phyloP scores from a whole-genome alignment of 106 monocot genomes.

The Phalaenopsis equestris region DNA sequence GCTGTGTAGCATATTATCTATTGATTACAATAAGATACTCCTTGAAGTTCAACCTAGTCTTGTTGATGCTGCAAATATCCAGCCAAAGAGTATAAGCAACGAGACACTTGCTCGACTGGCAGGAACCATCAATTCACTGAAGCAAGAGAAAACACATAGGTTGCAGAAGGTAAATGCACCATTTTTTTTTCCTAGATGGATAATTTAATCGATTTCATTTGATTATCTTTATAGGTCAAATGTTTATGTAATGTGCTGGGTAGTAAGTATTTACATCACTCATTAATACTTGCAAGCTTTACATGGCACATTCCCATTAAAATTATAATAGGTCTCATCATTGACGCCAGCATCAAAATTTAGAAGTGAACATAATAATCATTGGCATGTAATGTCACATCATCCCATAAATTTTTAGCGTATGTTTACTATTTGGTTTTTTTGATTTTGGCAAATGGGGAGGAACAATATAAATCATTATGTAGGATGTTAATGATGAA shows the following conservation, averaged over 20 bases:
- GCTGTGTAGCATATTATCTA: slow-evolving; percentile 41
- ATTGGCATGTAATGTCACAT: too few relatives aligned
- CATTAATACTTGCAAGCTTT: background rate
- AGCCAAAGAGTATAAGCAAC: slow-evolving; percentile 67
- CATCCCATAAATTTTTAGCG: too few relatives aligned
- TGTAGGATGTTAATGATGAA: too few relatives aligned
- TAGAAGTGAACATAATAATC: too few relatives aligned
- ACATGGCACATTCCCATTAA: background rate
- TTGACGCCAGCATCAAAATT: background rate
- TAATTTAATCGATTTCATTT: slow-evolving; percentile 1
- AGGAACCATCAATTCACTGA: slow-evolving; percentile 43
- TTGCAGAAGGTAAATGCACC: slow-evolving; percentile 52
- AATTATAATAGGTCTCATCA: background rate
- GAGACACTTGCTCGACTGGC: slow-evolving; percentile 51
- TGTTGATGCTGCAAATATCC: slow-evolving; percentile 20
- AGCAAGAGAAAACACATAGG: slow-evolving; percentile 63
- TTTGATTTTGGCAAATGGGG: too few relatives aligned
- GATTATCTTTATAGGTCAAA: background rate
- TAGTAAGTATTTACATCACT: background rate
- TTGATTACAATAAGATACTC: slow-evolving; percentile 47
- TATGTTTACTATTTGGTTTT: too few relatives aligned
- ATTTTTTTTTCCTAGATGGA: background rate
- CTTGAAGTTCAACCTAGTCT: slow-evolving; percentile 60
- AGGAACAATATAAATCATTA: too few relatives aligned
- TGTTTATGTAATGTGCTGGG: background rate